Conservation (phyloP, 306 rosid species). For the Gillenia trifoliata region DNA sequence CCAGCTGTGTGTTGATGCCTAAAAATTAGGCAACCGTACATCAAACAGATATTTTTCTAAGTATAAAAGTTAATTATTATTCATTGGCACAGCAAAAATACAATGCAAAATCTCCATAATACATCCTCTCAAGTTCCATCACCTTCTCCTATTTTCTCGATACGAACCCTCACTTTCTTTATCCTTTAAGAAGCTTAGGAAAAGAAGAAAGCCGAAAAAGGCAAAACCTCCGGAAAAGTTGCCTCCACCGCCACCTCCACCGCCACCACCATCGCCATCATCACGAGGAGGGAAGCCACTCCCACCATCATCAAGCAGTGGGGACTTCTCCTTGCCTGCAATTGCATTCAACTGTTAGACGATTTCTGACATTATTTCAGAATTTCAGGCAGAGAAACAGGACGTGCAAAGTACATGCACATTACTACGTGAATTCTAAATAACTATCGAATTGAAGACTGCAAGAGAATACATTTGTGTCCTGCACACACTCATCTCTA, state of each 20-base stretch:
- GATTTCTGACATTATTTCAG: constrained; percentile 7
- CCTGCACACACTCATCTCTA: neutral
- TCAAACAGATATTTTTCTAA: neutral
- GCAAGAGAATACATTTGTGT: neutral
- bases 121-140: constrained; percentile 7
- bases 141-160: constrained; percentile 59
- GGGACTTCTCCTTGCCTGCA: constrained; percentile 92
- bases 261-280: constrained; percentile 85
- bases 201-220: constrained; percentile 94
- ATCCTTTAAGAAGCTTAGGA: constrained; percentile 84
- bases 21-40: neutral
- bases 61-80: neutral
- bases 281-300: constrained; percentile 86
- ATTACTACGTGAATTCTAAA: neutral
- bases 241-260: constrained; percentile 98
- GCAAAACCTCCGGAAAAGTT: constrained; percentile 93
- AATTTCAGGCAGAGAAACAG: constrained; percentile 4
- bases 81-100: neutral
- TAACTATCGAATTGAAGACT: neutral
- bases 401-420: neutral
- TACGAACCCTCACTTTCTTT: constrained; percentile 71
- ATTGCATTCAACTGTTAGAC: constrained; percentile 13
- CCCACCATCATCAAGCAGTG: constrained; percentile 76
- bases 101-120: neutral
- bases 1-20: neutral